phyloP scores from a whole-genome alignment of 805 yeast genomes.

The Pichia occidentalis region DNA sequence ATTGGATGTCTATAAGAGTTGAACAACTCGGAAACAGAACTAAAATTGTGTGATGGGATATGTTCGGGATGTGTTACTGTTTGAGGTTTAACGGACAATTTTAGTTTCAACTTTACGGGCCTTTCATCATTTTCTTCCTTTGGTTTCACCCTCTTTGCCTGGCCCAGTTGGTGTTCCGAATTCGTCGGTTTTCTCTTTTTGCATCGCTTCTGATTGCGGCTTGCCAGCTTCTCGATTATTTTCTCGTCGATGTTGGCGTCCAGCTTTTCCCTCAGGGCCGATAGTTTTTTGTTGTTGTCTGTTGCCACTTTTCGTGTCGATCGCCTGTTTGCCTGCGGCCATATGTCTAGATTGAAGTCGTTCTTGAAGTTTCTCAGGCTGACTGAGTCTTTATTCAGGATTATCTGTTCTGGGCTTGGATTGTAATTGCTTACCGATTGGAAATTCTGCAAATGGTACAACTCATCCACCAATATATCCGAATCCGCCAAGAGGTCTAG shows the following conservation, averaged over 20 bases:
- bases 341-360: constrained; percentile 28
- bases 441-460: constrained; percentile 57
- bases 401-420: constrained; percentile 35
- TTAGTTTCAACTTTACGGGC: constrained; percentile 21
- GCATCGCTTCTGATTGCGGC: neutral
- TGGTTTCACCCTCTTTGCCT: no score
- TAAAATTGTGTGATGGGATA: constrained; percentile 39
- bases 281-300: neutral
- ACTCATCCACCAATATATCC: constrained; percentile 39
- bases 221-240: constrained; percentile 1
- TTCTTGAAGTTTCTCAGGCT: constrained; percentile 28
- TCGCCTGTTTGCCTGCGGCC: constrained; percentile 29
- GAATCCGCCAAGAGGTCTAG: constrained; percentile 9
- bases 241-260: neutral
- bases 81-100: constrained; percentile 36
- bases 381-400: constrained; percentile 27
- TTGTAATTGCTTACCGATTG: constrained; percentile 58
- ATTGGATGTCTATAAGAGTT: constrained; percentile 52
- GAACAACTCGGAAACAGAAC: constrained; percentile 38
- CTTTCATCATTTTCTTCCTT: no score
- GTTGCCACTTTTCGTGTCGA: constrained; percentile 7
- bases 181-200: neutral
- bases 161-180: no score
- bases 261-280: constrained; percentile 23
- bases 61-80: constrained; percentile 57